Base-by-base conservation (phyloP, 192 early-diverging fungal species). In the Mortierella claussenii region DNA sequence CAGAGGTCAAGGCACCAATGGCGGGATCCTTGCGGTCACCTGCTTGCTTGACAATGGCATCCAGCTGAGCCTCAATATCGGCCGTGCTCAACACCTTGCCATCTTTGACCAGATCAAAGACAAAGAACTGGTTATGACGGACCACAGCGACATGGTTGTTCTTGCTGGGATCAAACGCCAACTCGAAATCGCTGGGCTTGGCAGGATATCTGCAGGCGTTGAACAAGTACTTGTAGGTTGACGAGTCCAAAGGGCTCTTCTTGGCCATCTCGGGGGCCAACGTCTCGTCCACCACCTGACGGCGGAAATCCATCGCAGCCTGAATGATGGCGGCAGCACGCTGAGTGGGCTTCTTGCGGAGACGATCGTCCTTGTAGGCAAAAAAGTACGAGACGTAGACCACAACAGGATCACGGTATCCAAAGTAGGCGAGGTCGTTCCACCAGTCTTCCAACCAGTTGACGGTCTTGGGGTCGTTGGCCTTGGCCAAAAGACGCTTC, bases 371-470 rank as follows among this genome's bases (percentile, higher is more conserved):
- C 80, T 89, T 90, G 83, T 93, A 97, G 47, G 89, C 86, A 82
- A 92, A 99, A 70, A 98, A 99, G 88, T 99, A 99, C 69, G 91
- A 95, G 56, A 99, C 96, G 68, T 94, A 93, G 70, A 97, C 86
- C 40, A 95, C 93, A n/a, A 97, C 93, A 13, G 96, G 94, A 69
- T 99, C 97, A 58, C 96, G 90, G 86, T 97, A 98, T 27, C 88
- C 93, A 81, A 92, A 88, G 82, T 99, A 99, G 60, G 95, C 94
- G 50, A 92, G 86, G 55, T 96, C 95, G 70, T 94, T 93, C 97
- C 97, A 99, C 97, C 97, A 99, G 69, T 96, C 95, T 78, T 92
- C 94, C 50, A 97, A 86, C 92, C 96, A 99, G 85, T 93, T 94
- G 32, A 87, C 87, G 49, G 89, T 86, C 50, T 87, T 88, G 24